phyloP scores from a whole-genome alignment of 2,329 filamentous ascomycete species.

The Daldinia eschscholtzii region DNA sequence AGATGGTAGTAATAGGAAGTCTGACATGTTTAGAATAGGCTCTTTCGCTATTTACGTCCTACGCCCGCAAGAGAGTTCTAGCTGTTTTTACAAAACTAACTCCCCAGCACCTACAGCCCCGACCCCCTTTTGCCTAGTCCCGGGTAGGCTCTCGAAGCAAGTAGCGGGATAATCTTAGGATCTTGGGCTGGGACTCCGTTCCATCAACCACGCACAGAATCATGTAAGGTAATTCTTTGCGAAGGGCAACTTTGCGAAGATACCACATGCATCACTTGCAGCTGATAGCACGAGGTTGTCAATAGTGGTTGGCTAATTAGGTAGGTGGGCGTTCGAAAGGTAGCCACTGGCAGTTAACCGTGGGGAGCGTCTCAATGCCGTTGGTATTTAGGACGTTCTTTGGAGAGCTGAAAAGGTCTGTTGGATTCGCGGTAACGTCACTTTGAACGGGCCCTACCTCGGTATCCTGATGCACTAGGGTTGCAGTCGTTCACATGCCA shows the following conservation, averaged over 20 bases:
- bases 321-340: not conserved
- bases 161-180: not conserved
- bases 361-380: not conserved
- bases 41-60: not conserved
- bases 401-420: not conserved
- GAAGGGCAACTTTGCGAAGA: not conserved
- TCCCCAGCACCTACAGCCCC: not conserved
- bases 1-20: not conserved
- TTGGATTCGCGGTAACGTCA: conserved; percentile 3
- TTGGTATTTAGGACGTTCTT: not conserved
- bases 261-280: too few relatives aligned
- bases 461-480: not conserved
- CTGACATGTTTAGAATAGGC: not conserved
- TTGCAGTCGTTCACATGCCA: not conserved
- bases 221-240: not conserved
- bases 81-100: not conserved
- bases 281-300: not conserved
- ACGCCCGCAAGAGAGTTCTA: not conserved
- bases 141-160: not conserved
- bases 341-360: not conserved
- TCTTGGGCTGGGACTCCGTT: too few relatives aligned
- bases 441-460: not conserved
- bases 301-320: not conserved
- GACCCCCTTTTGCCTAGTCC: not conserved
- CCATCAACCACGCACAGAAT: not conserved